Evolutionary conservation across 164 flowering plant species (phyloP).

Genomic region (Kingdonia uniflora): DNA sequence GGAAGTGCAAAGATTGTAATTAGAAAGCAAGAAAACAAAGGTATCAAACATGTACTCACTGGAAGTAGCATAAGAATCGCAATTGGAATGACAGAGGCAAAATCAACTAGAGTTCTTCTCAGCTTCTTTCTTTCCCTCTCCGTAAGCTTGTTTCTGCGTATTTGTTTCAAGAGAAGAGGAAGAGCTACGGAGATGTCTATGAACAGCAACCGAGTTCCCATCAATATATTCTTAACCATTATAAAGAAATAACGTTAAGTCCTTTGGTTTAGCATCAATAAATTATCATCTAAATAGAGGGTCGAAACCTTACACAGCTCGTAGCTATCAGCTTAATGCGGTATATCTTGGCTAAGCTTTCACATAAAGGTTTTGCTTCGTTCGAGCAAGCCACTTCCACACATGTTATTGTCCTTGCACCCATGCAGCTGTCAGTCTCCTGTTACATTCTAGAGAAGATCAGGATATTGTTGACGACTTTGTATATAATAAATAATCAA

Average conservation of each 20-base stretch:
- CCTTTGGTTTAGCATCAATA: not conserved
- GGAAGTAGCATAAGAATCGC: constrained; percentile 70
- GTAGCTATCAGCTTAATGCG: constrained; percentile 28
- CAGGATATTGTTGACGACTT: too few relatives aligned
- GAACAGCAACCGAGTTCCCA: constrained; percentile 54
- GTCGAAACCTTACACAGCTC: constrained; percentile 34
- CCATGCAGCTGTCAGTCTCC: constrained; percentile 15
- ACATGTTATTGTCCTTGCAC: constrained; percentile 11
- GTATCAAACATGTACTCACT: constrained; percentile 23
- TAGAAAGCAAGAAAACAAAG: too few relatives aligned
- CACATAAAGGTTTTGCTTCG: constrained; percentile 10
- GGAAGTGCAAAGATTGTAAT: too few relatives aligned
- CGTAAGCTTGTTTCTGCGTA: constrained; percentile 33
- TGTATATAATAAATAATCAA: too few relatives aligned
- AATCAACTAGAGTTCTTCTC: constrained; percentile 32
- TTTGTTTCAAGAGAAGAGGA: constrained; percentile 25
- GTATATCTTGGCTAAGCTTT: constrained; percentile 25
- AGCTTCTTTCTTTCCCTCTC: constrained; percentile 39
- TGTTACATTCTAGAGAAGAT: not conserved
- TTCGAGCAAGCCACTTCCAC: not conserved
- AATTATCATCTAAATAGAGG: not conserved
- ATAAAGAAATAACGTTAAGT: constrained; percentile 6
- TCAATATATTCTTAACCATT: constrained; percentile 36
- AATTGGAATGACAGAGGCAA: constrained; percentile 40
- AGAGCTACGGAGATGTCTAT: constrained; percentile 31